Evolutionary conservation across 768 basidiomycete species (phyloP), one percentile per base, ranked within the genome.

Genomic region (Psilocybe azurescens): DNA sequence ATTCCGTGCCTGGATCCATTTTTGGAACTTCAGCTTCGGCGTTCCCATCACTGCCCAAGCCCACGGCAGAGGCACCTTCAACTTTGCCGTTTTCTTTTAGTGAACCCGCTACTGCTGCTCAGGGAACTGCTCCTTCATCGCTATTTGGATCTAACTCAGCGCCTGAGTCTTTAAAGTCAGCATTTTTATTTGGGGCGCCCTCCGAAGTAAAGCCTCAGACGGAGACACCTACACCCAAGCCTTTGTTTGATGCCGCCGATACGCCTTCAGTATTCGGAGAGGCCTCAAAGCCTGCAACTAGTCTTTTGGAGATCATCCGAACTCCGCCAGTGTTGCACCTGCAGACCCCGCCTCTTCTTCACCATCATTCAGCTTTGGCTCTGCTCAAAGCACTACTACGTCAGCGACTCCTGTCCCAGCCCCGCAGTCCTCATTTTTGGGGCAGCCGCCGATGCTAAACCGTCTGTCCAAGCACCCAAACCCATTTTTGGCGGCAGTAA

Each of bases 391-490:
- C 53, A 38, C 67, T 30, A 60, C 63, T 33, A 30, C 60, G 7
- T 52, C 72, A 14, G 51, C 73, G 16, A 46, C 72, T 8, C 39
- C 57, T 52, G 29, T 36, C 3, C 11, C 51, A 41, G 6, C 62
- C 28, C 20, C 63, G 30, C 54, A 62, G 52, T 53, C 68, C n/a
- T 57, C 53, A 24, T 65, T 68, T 39, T 66, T 56, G 56, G 62
- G 36, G 33, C 58, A 20, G 20, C 62, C 36, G 10, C 53, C 16
- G 56, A 51, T 39, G 13, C 48, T 16, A 46, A 61, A n/a, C 9
- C 65, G n/a, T 44, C 61, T 41, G 61, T 59, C 8, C 79, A 83
- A 28, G 67, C 76, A 0, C 71, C 81, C 0, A 83, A 85, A 66
- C 73, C 83, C 2, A 30, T 75, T 6, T 84, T 86, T 51, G 75